Evolutionary conservation across 2,329 filamentous ascomycete genomes (phyloP).

Genomic region (Aspergillus sp.): DNA sequence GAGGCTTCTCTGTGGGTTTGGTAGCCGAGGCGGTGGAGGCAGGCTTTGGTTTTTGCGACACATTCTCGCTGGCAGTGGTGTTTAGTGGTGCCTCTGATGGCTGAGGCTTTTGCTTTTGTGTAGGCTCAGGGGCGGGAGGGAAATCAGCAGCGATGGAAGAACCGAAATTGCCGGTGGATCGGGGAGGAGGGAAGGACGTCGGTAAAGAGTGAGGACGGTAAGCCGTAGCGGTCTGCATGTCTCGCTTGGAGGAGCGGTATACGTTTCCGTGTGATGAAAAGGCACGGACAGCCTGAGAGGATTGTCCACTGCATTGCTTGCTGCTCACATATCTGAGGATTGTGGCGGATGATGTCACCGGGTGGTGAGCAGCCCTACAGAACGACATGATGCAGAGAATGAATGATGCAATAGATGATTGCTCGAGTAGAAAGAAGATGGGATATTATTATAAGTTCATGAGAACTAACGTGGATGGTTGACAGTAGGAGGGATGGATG

Average conservation of each 20-base stretch:
- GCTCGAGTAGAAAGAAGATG: no score
- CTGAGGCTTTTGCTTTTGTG: conserved; percentile 38
- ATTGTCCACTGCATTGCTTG: conserved; percentile 34
- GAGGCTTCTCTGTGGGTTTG: conserved; percentile 49
- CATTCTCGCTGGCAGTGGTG: conserved; percentile 54
- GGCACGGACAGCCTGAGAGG: conserved; percentile 36
- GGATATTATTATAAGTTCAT: no score
- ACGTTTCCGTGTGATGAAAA: conserved; percentile 44
- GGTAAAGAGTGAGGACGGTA: conserved; percentile 59
- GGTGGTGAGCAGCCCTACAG: conserved; percentile 28
- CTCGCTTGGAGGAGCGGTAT: conserved; percentile 51
- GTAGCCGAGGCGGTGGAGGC: conserved; percentile 29
- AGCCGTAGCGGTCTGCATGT: conserved; percentile 62
- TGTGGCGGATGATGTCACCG: conserved; percentile 45
- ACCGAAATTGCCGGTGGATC: conserved; percentile 55
- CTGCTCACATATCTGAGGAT: conserved; percentile 34
- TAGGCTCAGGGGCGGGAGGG: conserved; percentile 44
- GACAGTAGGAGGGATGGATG: no score
- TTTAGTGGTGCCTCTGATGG: conserved; percentile 29
- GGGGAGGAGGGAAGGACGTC: conserved; percentile 51
- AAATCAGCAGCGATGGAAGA: conserved; percentile 55
- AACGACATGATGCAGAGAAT: conserved; percentile 33
- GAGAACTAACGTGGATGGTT: no score
- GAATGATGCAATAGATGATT: conserved; percentile 1
- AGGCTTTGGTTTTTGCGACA: conserved; percentile 63